Base-by-base conservation (phyloP, 1,139 yeast species). In the Diutina scorzettiae region DNA sequence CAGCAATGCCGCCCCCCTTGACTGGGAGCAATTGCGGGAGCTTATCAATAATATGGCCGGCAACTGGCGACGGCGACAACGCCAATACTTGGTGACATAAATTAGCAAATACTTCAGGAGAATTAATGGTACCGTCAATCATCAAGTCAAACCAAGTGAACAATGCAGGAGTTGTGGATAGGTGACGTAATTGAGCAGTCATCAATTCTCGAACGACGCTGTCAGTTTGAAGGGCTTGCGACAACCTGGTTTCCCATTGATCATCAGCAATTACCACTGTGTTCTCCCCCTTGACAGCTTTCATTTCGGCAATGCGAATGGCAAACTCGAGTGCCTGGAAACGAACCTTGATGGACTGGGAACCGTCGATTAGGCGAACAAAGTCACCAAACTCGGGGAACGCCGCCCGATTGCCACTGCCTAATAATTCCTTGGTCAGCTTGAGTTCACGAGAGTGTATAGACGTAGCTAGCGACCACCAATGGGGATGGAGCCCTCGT, bases 401-500 rank as follows among this genome's bases (percentile, higher is more conserved):
- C 1, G 44, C 37, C 4, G 71, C 59, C 45, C 65, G 56, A 1
- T 54, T 56, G 2, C 51, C 44, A 3, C 7, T 7, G 14, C 54
- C 58, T 31, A 75, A 52, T 14, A 72, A 53, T 36, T 73, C 76
- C 7, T 58, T 43, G 0, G 76, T 70, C 0, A 76, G 52, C 37
- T 63, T 66, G 48, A 63, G 63, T n/a, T 65, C 71, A 0, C 47
- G 46, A 0, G 56, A 48, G 40, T 64, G 65, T 4, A 73, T 58
- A 0, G 76, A 64, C 49, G 67, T 73, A 40, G 66, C 53, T 7
- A 67, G 57, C 42, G 62, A 64, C 53, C 73, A 78, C 76, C 81
- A 73, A 53, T 83, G 75, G 0, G 96, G 96, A 54, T 85, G 79
- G 24, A 91, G 64, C 0, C 97, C 97, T 46, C 76, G 76, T n/a